Conservation (phyloP, 345 rosid genomes). For the Conringia planisiliqua region DNA sequence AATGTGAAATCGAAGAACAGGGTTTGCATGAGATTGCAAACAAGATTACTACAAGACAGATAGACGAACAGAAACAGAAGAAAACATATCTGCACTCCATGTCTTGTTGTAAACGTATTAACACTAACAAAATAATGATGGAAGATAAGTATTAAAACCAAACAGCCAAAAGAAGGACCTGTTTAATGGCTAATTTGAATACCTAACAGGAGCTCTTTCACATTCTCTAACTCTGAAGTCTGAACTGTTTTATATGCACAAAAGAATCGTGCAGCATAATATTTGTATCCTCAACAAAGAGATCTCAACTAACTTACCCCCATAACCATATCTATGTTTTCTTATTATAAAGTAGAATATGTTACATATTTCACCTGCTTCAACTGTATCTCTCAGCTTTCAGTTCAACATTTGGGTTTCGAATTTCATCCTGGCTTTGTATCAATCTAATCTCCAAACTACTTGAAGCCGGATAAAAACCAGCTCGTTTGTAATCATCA, state of each 20-base stretch:
- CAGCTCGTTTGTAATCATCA: slow-evolving; percentile 58
- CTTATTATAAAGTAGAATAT: slow-evolving; percentile 4
- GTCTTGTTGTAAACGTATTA: no score
- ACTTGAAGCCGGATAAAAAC: slow-evolving; percentile 62
- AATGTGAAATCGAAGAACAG: not conserved
- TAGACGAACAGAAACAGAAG: not conserved
- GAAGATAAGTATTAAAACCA: not conserved
- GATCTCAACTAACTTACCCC: slow-evolving; percentile 19
- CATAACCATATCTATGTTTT: slow-evolving; percentile 11
- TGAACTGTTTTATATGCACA: slow-evolving; percentile 20
- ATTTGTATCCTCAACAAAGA: not conserved
- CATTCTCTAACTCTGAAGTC: slow-evolving; percentile 2
- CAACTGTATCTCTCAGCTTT: slow-evolving; percentile 37
- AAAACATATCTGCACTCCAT: not conserved
- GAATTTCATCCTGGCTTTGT: slow-evolving; percentile 91
- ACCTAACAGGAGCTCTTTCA: not conserved
- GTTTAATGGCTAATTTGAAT: not conserved
- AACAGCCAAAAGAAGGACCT: not conserved
- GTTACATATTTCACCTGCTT: slow-evolving; percentile 34
- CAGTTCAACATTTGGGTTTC: slow-evolving; percentile 59
- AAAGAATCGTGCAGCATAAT: slow-evolving; percentile 21
- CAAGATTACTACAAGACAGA: not conserved
- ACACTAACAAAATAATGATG: not conserved
- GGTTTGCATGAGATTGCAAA: not conserved
- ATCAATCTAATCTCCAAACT: slow-evolving; percentile 89